Evolutionary conservation across 2,329 filamentous ascomycete species (phyloP), one percentile per base, ranked within the genome.

Genomic region (Fusarium globosum): DNA sequence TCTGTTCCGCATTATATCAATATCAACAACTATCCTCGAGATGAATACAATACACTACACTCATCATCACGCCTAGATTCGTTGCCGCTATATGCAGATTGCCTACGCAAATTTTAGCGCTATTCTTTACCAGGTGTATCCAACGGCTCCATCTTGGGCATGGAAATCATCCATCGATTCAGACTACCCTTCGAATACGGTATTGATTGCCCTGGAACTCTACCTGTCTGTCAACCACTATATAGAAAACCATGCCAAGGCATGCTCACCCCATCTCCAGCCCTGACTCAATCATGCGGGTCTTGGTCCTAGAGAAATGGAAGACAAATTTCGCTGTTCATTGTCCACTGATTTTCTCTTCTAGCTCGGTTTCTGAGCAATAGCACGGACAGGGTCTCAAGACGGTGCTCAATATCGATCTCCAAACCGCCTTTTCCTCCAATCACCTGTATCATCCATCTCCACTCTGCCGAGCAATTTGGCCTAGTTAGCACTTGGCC

Each of bases 361-460:
- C 58, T 69, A 56, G 65, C 28, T 55, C 41, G 56, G 49, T 28
- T 35, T 59, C 56, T 51, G 23, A 51, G 56, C 41, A 49, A 26
- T 48, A 49, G 55, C 33, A 48, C 20, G 33, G 49, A 45, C 73
- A 73, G 66, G 69, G 65, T 65, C 69, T 76, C 46, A 52, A 75
- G 63, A 73, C 67, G 49, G 68, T 66, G 64, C 63, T 65, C 73
- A 77, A 72, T 69, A 77, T 77, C 65, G 73, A 76, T 77, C 65
- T 75, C 66, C 75, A 75, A 65, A 46, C 59, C 62, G 41, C 52
- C 68, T 68, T 58, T 56, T 61, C 23, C 61, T 63, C 72, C 65
- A 76, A 76, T 76, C 43, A 56, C 41, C 62, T 69, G 20, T 65
- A 46, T 61, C 43, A 57, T 48, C 38, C 52, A 64, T 69, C 64